Percentiles rank a stretch among this genome's conserved stretches.
Conservation (phyloP, 2,329 filamentous ascomycete genomes). For the Phaeosphaeria sp. region DNA sequence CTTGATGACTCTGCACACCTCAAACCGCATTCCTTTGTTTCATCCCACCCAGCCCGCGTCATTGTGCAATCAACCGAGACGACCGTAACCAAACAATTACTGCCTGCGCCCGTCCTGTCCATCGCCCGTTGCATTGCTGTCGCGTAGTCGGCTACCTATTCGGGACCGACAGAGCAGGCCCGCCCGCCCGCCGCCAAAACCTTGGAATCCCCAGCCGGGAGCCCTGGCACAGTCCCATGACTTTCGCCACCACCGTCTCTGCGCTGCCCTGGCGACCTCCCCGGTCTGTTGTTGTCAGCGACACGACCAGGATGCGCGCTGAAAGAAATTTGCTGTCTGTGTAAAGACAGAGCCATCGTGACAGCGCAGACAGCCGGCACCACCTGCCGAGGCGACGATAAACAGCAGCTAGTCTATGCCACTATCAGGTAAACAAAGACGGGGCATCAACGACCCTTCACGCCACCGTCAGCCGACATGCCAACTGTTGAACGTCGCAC, state of each 20-base stretch:
- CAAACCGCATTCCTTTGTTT: constrained; percentile 11
- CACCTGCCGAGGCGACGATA: background rate
- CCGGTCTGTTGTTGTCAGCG: constrained; percentile 15
- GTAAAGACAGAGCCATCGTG: no score
- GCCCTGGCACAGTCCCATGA: constrained; percentile 1
- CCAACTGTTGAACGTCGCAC: constrained; percentile 17
- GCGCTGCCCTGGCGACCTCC: constrained; percentile 5
- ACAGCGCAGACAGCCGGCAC: background rate
- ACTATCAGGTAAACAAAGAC: constrained; percentile 1
- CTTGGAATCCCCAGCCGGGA: constrained; percentile 1
- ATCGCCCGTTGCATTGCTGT: background rate
- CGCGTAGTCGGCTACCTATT: constrained; percentile 10
- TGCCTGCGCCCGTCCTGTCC: background rate
- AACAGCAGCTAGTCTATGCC: background rate
- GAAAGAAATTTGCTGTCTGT: background rate
- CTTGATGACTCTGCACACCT: constrained; percentile 9
- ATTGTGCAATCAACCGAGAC: constrained; percentile 7
- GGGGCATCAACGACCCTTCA: constrained; percentile 7
- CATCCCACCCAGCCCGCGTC: constrained; percentile 1
- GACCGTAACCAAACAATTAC: background rate
- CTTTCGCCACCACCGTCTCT: constrained; percentile 3
- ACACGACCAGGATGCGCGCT: constrained; percentile 5
- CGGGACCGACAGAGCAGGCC: constrained; percentile 8
- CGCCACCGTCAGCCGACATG: constrained; percentile 19
- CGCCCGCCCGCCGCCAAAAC: background rate